A percentile compares a stretch with the other conserved stretches of the same genome.
These are phyloP conservation scores for Camelina hispida DNA, from an alignment of 345 rosid genomes.

Conservation along the genomic window DNA sequence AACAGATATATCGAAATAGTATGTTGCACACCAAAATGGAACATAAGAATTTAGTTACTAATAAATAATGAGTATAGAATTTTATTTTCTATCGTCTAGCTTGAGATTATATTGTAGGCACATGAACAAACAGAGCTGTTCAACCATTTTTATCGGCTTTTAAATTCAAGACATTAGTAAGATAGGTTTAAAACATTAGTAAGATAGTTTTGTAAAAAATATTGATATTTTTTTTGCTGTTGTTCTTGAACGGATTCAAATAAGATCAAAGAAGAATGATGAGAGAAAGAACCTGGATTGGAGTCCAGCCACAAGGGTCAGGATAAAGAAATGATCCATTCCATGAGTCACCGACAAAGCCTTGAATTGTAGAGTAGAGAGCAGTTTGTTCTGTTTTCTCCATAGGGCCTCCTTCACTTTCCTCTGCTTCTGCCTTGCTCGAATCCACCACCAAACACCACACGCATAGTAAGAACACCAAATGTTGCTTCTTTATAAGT, in stretches of 20 bases:
- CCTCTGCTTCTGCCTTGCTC: constrained; percentile 53
- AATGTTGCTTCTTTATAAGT: constrained; percentile 19
- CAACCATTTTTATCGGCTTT: background rate
- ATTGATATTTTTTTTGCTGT: background rate
- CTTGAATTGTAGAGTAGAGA: constrained; percentile 75
- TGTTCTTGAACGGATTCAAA: constrained; percentile 14
- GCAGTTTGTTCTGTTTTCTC: constrained; percentile 69
- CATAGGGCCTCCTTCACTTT: constrained; percentile 68
- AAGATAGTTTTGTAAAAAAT: too few relatives aligned
- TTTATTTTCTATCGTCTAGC: constrained; percentile 15
- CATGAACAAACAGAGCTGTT: background rate
- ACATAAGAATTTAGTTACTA: too few relatives aligned
- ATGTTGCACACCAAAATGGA: too few relatives aligned
- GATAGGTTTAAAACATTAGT: background rate
- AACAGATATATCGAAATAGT: too few relatives aligned
- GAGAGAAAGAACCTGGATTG: constrained; percentile 68
- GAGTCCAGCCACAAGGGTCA: constrained; percentile 99
- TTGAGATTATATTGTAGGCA: background rate
- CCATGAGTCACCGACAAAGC: constrained; percentile 90
- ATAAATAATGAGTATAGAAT: background rate
- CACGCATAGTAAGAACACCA: constrained; percentile 48
- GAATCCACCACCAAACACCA: constrained; percentile 45
- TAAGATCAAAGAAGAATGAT: constrained; percentile 24
- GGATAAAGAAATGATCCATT: constrained; percentile 92
- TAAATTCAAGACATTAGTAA: constrained; percentile 4